Base-by-base conservation (phyloP, 2,329 filamentous ascomycete genomes). In the Elsinoe fawcettii region DNA sequence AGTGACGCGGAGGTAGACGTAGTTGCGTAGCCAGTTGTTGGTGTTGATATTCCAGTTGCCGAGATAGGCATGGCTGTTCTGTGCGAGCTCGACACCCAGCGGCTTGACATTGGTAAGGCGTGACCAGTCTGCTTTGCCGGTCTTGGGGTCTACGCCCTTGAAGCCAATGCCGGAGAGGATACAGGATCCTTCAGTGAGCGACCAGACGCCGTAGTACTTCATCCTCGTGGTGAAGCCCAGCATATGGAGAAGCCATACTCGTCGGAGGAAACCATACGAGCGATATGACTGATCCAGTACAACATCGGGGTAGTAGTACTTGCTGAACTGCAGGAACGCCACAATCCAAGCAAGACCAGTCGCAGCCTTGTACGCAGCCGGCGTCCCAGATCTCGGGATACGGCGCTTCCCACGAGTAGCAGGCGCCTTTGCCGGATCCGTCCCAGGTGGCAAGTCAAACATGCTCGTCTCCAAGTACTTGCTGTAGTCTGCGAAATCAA, bases 41-140 rank as follows among this genome's bases (percentile, higher is more conserved):
- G 93, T 99, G 73, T 97, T 97, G 76, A 96, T 96, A 71, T 99
- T 99, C 93, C 93, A 99, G 66, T 84, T 87, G 51, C 86, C 92
- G 2, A 99, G 80, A 66, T 93, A 97, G 1, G 83, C 90, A 56
- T 92, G 85, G n/a, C 88, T 88, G 70, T 97, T 99, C 73, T 96
- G 91, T 1, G 92, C 93, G 0, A 83, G 79, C 74, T 99, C 93
- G 25, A 99, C 88, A 2, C 82, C 83, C 79, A 84, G 86, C 0
- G 93, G 87, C 63, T 88, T 84, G 63, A 99, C 89, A 67, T 99
- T 99, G 64, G 89, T 86, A 16, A 97, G 76, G 25, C 92, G 84
- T 67, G 96, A 85, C 88, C 93, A 99, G 59, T 85, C 87, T 1
- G 95, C 85, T 67, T 88, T 90, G 58, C 89, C 90, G 0, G 89